Evolutionary conservation across 306 rosid species (phyloP).

Genomic region (Clitoria ternatea): DNA sequence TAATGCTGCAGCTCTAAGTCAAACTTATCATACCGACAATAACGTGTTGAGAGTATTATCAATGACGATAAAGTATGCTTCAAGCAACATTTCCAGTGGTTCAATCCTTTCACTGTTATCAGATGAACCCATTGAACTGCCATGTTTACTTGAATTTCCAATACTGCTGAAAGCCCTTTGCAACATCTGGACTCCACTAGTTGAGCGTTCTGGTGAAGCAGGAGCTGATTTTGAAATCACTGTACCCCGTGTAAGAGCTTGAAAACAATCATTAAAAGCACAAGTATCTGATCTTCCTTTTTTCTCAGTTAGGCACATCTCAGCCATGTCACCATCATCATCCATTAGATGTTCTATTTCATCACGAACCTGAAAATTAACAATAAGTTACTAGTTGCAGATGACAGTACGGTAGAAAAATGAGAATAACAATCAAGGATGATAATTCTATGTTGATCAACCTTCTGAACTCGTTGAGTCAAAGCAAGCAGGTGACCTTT

Average conservation of each 20-base stretch:
- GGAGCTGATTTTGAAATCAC: slow-evolving; percentile 68
- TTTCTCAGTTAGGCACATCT: slow-evolving; percentile 98
- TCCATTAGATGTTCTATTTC: slow-evolving; percentile 99
- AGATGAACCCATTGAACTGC: slow-evolving; percentile 61
- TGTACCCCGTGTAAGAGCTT: slow-evolving; percentile 27
- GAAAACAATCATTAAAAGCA: slow-evolving; percentile 43
- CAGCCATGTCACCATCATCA: slow-evolving; percentile 99
- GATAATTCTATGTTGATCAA: slow-evolving; percentile 23
- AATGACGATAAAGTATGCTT: slow-evolving; percentile 89
- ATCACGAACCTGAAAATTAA: slow-evolving; percentile 76
- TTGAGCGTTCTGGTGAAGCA: slow-evolving; percentile 63
- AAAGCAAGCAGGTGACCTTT: slow-evolving; percentile 92
- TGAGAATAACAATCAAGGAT: slow-evolving; percentile 6
- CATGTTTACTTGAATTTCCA: slow-evolving; percentile 58
- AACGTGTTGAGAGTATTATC: slow-evolving; percentile 83
- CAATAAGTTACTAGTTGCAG: slow-evolving; percentile 14
- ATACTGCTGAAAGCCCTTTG: slow-evolving; percentile 75
- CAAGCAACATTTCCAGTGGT: slow-evolving; percentile 92
- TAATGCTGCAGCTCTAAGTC: slow-evolving; percentile 13
- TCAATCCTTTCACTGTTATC: slow-evolving; percentile 58
- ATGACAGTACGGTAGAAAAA: background rate
- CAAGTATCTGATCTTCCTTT: slow-evolving; percentile 54
- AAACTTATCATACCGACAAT: slow-evolving; percentile 62
- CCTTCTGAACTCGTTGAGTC: slow-evolving; percentile 98
- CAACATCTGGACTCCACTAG: slow-evolving; percentile 49